These are phyloP conservation scores for Daucus carota DNA, from an alignment of 129 eudicot genomes.

Conservation along the genomic window DH1_v3.0 NC_030387.2:13835501-13836000, in stretches of 20 bases:
- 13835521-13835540: not conserved
- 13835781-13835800: too few species aligned
- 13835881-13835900: slow-evolving; percentile 93
- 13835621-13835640: not conserved
- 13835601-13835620: not conserved
- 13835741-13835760: too few species aligned
- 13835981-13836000: slow-evolving; percentile 99
- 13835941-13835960: slow-evolving; percentile 98
- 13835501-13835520: not conserved
- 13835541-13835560: not conserved
- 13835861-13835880: slow-evolving; percentile 88
- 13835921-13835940: slow-evolving; percentile 65
- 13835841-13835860: slow-evolving; percentile 74
- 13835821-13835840: slow-evolving; percentile 34
- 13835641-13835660: not conserved
- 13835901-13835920: slow-evolving; percentile 82
- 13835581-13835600: not conserved
- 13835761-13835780: not conserved
- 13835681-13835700: too few species aligned
- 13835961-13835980: slow-evolving; percentile 83
- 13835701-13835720: too few species aligned
- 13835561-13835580: not conserved
- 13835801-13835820: too few species aligned
- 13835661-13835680: not conserved
- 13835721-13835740: too few species aligned